Evolutionary conservation across 345 rosid genomes (phyloP).

Genomic region (Eucalyptus paniculata): DNA sequence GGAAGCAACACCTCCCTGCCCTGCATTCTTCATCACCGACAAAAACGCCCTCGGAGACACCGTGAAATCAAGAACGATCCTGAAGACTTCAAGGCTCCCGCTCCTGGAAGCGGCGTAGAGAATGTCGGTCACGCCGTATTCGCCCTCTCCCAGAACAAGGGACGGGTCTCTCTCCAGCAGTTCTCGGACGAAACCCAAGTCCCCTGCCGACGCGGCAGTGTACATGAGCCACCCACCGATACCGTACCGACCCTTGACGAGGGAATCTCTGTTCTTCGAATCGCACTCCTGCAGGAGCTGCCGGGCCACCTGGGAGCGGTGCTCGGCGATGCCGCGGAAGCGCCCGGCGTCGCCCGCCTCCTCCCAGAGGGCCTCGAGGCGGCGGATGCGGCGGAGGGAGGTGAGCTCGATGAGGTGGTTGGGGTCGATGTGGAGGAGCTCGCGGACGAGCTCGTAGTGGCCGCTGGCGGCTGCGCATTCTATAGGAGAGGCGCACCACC

Average conservation of each 20-base stretch:
- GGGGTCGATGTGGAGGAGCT: constrained; percentile 70
- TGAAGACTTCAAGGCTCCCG: constrained; percentile 46
- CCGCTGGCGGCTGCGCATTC: constrained; percentile 94
- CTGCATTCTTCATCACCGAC: constrained; percentile 23
- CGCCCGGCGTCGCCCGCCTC: constrained; percentile 62
- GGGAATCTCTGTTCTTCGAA: constrained; percentile 41
- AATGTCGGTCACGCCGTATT: constrained; percentile 83
- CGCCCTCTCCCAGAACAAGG: constrained; percentile 91
- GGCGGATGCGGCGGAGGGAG: constrained; percentile 82
- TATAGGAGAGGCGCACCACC: constrained; percentile 98
- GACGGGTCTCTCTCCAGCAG: constrained; percentile 66
- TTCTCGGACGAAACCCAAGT: constrained; percentile 43
- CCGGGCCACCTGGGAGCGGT: constrained; percentile 59
- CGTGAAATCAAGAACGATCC: constrained; percentile 56
- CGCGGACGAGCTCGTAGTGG: constrained; percentile 80
- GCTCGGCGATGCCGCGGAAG: constrained; percentile 57
- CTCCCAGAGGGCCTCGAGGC: constrained; percentile 95
- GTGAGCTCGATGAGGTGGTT: constrained; percentile 90
- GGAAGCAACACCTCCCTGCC: constrained; percentile 43
- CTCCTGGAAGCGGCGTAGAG: constrained; percentile 88
- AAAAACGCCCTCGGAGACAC: constrained; percentile 60
- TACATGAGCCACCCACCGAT: constrained; percentile 77
- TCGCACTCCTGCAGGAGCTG: constrained; percentile 59
- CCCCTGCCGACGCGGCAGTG: constrained; percentile 96
- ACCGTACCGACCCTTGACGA: constrained; percentile 54